A percentile compares a stretch with the other conserved stretches of the same genome.
Evolutionary conservation across 306 rosid genomes (phyloP).

Genomic region (Erythrophleum fordii): DNA sequence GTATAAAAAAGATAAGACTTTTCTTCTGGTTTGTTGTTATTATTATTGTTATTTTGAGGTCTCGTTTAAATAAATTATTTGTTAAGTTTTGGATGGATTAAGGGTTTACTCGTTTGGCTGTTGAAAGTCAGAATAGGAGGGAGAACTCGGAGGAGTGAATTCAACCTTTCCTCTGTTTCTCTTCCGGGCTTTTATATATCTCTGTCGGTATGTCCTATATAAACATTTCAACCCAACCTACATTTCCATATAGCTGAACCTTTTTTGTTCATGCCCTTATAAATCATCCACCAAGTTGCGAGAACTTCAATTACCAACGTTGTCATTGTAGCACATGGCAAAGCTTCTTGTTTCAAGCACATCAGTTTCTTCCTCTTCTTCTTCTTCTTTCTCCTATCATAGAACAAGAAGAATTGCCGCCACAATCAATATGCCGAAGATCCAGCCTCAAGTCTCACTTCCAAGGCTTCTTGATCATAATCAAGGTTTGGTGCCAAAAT

Average conservation of each 20-base stretch:
- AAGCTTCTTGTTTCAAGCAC: conserved; percentile 37
- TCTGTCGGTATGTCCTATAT: conserved; percentile 3
- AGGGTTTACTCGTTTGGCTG: conserved; percentile 52
- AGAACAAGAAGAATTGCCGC: conserved; percentile 36
- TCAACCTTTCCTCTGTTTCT: not conserved
- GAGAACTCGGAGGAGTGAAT: conserved; percentile 4
- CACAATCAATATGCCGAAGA: conserved; percentile 42
- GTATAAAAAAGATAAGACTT: conserved; percentile 32
- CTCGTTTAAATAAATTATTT: not conserved
- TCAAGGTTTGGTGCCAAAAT: conserved; percentile 44
- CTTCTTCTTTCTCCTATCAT: not conserved
- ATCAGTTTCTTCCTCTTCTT: conserved; percentile 30
- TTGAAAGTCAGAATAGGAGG: conserved; percentile 57
- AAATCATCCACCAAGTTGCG: not conserved
- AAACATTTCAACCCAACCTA: conserved; percentile 20
- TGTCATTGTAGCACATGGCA: conserved; percentile 45
- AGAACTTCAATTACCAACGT: not conserved
- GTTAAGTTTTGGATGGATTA: not conserved
- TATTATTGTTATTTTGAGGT: not conserved
- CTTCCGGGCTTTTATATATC: not conserved
- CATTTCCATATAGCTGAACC: conserved; percentile 1
- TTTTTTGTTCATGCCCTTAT: conserved; percentile 27
- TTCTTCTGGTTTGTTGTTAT: not conserved
- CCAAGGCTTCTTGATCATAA: conserved; percentile 39
- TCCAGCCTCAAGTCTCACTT: conserved; percentile 34